Percentiles rank a stretch among this genome's conserved stretches.
Conservation (phyloP, 169 alveolate genomes). For the Babesia sp. region DNA sequence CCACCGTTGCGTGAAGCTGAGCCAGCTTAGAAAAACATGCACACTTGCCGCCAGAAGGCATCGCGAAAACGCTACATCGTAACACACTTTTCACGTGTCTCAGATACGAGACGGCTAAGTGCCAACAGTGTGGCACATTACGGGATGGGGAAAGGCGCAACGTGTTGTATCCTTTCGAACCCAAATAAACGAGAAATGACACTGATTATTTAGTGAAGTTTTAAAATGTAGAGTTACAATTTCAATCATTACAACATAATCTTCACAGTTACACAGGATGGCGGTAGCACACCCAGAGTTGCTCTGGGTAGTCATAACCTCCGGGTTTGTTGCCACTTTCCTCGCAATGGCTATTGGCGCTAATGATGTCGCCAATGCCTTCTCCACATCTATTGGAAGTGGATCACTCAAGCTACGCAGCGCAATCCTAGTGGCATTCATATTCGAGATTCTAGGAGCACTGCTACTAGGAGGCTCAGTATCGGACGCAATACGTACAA, state of each 20-base stretch:
- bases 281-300: constrained; percentile 72
- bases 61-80: neutral
- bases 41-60: constrained; percentile 34
- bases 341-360: constrained; percentile 85
- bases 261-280: constrained; percentile 31
- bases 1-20: constrained; percentile 54
- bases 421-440: constrained; percentile 78
- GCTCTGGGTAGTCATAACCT: constrained; percentile 78
- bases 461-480: constrained; percentile 83
- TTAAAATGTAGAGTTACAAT: neutral
- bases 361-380: constrained; percentile 86
- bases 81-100: neutral
- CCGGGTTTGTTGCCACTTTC: constrained; percentile 73
- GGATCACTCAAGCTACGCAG: constrained; percentile 72
- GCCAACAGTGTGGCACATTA: neutral
- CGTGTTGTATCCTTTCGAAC: neutral
- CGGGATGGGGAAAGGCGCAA: constrained; percentile 10
- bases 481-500: constrained; percentile 81
- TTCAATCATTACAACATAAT: neutral
- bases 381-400: constrained; percentile 83
- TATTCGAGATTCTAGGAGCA: constrained; percentile 83
- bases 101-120: neutral
- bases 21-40: constrained; percentile 50
- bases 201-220: neutral
- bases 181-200: neutral